These are phyloP conservation scores for Micractinium conductrix DNA, from an alignment of 139 green algal species.

Conservation along the genomic window DNA sequence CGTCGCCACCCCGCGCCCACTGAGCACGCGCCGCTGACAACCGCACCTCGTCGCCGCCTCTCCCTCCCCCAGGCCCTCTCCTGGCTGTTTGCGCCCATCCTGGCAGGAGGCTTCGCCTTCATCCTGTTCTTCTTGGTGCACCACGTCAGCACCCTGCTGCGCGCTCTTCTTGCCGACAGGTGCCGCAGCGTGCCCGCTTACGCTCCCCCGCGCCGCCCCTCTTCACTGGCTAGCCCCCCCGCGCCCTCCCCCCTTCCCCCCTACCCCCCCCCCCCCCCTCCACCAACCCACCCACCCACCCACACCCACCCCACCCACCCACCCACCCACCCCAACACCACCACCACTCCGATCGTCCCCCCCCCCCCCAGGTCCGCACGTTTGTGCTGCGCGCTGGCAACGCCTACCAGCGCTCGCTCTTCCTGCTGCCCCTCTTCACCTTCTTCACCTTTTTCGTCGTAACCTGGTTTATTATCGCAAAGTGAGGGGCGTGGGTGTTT, in stretches of 20 bases:
- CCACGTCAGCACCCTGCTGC: too few species aligned
- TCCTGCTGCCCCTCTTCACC: conserved; percentile 28
- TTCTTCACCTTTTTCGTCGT: conserved; percentile 60
- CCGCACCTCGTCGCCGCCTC: not conserved
- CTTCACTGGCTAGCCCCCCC: too few species aligned
- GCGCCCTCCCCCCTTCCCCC: too few species aligned
- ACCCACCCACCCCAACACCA: too few species aligned
- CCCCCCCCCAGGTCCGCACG: too few species aligned
- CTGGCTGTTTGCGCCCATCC: conserved; percentile 59
- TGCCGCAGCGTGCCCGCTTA: too few species aligned
- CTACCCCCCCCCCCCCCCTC: too few species aligned
- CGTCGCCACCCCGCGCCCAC: not conserved
- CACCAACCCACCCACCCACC: too few species aligned
- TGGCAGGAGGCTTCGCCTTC: conserved; percentile 16
- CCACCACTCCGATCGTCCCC: too few species aligned
- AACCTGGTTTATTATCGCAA: conserved; percentile 69
- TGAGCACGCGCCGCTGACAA: not conserved
- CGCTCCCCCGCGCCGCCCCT: too few species aligned
- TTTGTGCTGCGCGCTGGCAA: conserved; percentile 26
- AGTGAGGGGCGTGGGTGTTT: not conserved
- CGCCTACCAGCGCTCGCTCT: conserved; percentile 28
- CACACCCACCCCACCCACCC: too few species aligned
- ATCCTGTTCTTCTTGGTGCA: conserved; percentile 27
- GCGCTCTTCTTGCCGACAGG: too few species aligned
- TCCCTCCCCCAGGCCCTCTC: conserved; percentile 26